Conservation (phyloP, 768 basidiomycete species). For the Lepiota brunneoincarnata region DNA sequence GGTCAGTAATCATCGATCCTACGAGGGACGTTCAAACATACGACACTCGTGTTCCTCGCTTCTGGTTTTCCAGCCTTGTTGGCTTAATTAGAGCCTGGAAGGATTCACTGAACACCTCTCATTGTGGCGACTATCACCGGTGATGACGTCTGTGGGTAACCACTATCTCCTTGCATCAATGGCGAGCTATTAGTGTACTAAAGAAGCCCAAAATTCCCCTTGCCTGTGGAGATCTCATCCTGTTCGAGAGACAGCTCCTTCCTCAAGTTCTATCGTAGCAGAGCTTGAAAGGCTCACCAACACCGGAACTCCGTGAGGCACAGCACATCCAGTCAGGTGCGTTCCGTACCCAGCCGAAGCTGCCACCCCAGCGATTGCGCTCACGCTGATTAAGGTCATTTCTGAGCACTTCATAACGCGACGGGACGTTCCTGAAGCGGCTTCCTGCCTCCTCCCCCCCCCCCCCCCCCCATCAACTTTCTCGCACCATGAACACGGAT, state of each 20-base stretch:
- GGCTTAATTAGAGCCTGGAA: too few relatives aligned
- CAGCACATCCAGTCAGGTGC: not conserved
- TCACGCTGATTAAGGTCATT: not conserved
- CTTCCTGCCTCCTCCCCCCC: not conserved
- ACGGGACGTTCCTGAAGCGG: not conserved
- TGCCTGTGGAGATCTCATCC: not conserved
- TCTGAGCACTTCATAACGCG: not conserved
- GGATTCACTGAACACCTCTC: not conserved
- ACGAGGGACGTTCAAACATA: too few relatives aligned
- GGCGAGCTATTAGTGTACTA: not conserved
- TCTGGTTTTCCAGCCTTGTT: too few relatives aligned
- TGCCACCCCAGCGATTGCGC: not conserved
- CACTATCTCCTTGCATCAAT: not conserved
- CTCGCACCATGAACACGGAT: not conserved
- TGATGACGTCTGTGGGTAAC: conserved; percentile 8
- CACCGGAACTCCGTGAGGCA: not conserved
- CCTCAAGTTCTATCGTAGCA: not conserved
- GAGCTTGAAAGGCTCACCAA: not conserved
- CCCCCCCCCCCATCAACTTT: not conserved
- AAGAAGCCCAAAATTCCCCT: not conserved
- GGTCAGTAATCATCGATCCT: not conserved
- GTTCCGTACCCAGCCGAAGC: not conserved
- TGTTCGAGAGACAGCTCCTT: too few relatives aligned
- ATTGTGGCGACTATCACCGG: conserved; percentile 1
- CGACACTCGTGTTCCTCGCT: not conserved